A percentile compares a stretch with the other conserved stretches of the same genome.
These are phyloP conservation scores for Globisporangium recalcitrans DNA, from an alignment of 352 stramenopile genomes.

Conservation along the genomic window DNA sequence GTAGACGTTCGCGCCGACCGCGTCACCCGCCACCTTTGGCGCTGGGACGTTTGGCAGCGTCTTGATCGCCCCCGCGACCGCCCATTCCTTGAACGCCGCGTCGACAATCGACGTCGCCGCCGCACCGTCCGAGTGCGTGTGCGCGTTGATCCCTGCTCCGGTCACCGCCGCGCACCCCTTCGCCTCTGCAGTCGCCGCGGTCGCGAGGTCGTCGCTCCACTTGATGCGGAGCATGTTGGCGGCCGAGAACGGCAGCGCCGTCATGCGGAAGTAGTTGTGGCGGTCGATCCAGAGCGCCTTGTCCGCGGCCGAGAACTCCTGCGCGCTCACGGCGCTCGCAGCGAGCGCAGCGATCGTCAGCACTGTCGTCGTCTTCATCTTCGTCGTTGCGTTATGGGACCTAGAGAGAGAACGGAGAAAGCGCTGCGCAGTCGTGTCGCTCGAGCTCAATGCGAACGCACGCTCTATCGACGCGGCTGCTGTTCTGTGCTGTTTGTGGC, in stretches of 20 bases:
- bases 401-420: constrained; percentile 1
- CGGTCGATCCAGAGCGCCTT: constrained; percentile 68
- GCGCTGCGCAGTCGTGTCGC: not conserved
- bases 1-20: constrained; percentile 52
- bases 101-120: constrained; percentile 31
- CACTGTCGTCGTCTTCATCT: constrained; percentile 16
- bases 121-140: constrained; percentile 28
- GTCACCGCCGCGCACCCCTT: constrained; percentile 32
- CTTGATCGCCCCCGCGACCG: constrained; percentile 43
- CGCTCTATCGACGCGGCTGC: too few relatives aligned
- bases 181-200: constrained; percentile 31
- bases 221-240: constrained; percentile 63
- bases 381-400: not conserved
- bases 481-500: constrained; percentile 3
- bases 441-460: not conserved
- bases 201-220: constrained; percentile 46
- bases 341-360: constrained; percentile 4
- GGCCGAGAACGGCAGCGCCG: constrained; percentile 55
- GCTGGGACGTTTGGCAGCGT: constrained; percentile 40
- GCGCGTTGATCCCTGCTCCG: constrained; percentile 39
- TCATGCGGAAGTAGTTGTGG: constrained; percentile 77
- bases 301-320: constrained; percentile 28
- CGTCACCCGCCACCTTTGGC: constrained; percentile 34
- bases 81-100: constrained; percentile 52
- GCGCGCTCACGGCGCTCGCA: constrained; percentile 3